Evolutionary conservation across 2,329 filamentous ascomycete species (phyloP).

Genomic region (Neofusicoccum ribis): DNA sequence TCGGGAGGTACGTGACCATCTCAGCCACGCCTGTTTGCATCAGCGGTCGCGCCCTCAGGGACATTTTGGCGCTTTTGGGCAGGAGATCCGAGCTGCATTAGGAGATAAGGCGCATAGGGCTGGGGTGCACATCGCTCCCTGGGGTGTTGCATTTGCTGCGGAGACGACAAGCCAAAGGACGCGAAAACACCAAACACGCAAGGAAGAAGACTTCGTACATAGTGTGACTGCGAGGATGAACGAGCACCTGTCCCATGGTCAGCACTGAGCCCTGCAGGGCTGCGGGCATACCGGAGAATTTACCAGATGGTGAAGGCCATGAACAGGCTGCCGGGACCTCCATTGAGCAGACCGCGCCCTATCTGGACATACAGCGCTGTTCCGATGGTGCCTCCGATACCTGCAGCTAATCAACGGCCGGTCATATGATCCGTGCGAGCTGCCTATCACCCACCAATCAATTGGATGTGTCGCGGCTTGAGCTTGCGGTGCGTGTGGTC

Average conservation of each 20-base stretch:
- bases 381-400: slow-evolving; percentile 47
- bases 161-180: background rate
- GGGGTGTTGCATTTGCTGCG: background rate
- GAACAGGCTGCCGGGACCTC: slow-evolving; percentile 49
- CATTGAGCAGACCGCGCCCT: slow-evolving; percentile 47
- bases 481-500: slow-evolving; percentile 47
- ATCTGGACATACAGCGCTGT: slow-evolving; percentile 52
- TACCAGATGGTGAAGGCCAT: slow-evolving; percentile 49
- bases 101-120: slow-evolving; percentile 27
- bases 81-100: background rate
- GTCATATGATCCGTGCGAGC: background rate
- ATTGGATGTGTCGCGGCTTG: slow-evolving; percentile 49
- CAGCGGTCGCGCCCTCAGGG: background rate
- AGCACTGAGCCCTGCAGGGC: background rate
- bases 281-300: background rate
- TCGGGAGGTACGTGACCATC: slow-evolving; percentile 75
- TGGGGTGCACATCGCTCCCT: slow-evolving; percentile 26
- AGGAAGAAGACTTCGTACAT: slow-evolving; percentile 31
- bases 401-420: slow-evolving; percentile 5
- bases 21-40: slow-evolving; percentile 59
- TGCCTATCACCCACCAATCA: slow-evolving; percentile 38
- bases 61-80: background rate
- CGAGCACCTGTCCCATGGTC: slow-evolving; percentile 36
- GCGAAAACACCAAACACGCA: too few relatives aligned
- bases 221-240: slow-evolving; percentile 44